Conservation (phyloP, 768 basidiomycete genomes). For the Hydnum rufescens region DNA sequence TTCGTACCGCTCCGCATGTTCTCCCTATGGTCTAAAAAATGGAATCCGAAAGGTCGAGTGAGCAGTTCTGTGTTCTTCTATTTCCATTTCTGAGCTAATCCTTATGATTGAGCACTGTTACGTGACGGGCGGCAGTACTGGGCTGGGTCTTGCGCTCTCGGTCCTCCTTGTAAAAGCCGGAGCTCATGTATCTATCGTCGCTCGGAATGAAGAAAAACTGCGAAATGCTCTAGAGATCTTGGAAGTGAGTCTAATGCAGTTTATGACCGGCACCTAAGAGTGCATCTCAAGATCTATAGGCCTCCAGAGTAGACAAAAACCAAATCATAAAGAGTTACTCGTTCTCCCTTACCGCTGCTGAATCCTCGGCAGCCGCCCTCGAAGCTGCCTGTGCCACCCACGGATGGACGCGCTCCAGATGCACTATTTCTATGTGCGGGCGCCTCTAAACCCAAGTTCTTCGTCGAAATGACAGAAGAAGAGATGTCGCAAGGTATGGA, state of each 20-base stretch:
- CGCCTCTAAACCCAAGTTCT: constrained; percentile 44
- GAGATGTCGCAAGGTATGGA: constrained; percentile 40
- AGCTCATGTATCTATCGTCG: constrained; percentile 72
- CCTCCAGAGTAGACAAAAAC: background rate
- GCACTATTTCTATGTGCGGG: constrained; percentile 70
- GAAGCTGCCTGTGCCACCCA: constrained; percentile 35
- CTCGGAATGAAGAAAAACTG: constrained; percentile 46
- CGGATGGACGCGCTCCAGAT: constrained; percentile 44
- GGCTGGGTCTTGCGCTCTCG: constrained; percentile 61
- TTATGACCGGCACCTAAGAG: background rate
- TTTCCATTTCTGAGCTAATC: no score
- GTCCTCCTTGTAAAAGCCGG: constrained; percentile 43
- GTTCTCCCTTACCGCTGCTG: constrained; percentile 35
- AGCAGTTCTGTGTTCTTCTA: no score
- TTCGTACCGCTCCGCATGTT: no score
- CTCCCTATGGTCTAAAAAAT: no score
- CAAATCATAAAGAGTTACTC: constrained; percentile 53
- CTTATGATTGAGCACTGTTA: constrained; percentile 90
- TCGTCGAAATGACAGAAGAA: constrained; percentile 45
- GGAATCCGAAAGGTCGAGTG: no score
- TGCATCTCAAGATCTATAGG: background rate
- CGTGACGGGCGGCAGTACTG: constrained; percentile 66
- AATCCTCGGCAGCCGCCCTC: constrained; percentile 39
- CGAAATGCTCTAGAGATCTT: constrained; percentile 37
- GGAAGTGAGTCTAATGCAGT: constrained; percentile 24